A percentile compares a stretch with the other conserved stretches of the same genome.
These are phyloP conservation scores for Lanmaoa pseudosensibilis DNA, from an alignment of 768 basidiomycete genomes.

Conservation along the genomic window DNA sequence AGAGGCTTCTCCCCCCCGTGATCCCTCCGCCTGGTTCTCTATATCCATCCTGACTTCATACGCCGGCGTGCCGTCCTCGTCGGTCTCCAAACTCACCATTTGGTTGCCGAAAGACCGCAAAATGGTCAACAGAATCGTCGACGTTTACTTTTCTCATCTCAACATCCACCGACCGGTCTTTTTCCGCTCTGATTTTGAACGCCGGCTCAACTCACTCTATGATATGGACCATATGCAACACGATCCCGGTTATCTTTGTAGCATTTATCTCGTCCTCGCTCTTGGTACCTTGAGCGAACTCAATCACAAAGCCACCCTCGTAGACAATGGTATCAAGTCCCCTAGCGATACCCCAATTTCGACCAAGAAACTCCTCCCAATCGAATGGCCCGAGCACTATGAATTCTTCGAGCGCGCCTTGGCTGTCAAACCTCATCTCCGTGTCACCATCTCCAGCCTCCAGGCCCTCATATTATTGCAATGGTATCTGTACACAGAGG, in stretches of 20 bases:
- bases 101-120: slow-evolving; percentile 79
- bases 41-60: slow-evolving; percentile 53
- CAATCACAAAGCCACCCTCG: slow-evolving; percentile 63
- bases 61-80: slow-evolving; percentile 16
- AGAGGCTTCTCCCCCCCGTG: slow-evolving; percentile 57
- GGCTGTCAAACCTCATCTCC: slow-evolving; percentile 75
- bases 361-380: slow-evolving; percentile 58
- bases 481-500: slow-evolving; percentile 90
- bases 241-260: slow-evolving; percentile 80
- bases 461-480: slow-evolving; percentile 83
- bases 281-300: slow-evolving; percentile 82
- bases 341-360: slow-evolving; percentile 36
- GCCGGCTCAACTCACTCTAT: slow-evolving; percentile 65
- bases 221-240: slow-evolving; percentile 49
- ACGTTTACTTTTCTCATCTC: slow-evolving; percentile 74
- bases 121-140: slow-evolving; percentile 60
- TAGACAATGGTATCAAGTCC: slow-evolving; percentile 45
- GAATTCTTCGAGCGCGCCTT: slow-evolving; percentile 84
- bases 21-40: slow-evolving; percentile 60
- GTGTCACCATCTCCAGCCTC: slow-evolving; percentile 78
- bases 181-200: slow-evolving; percentile 65
- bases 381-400: slow-evolving; percentile 75
- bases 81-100: slow-evolving; percentile 39
- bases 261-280: slow-evolving; percentile 73
- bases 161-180: slow-evolving; percentile 81